phyloP scores from a whole-genome alignment of 2,329 filamentous ascomycete genomes.

The Xylariomycetidae sp. region DNA sequence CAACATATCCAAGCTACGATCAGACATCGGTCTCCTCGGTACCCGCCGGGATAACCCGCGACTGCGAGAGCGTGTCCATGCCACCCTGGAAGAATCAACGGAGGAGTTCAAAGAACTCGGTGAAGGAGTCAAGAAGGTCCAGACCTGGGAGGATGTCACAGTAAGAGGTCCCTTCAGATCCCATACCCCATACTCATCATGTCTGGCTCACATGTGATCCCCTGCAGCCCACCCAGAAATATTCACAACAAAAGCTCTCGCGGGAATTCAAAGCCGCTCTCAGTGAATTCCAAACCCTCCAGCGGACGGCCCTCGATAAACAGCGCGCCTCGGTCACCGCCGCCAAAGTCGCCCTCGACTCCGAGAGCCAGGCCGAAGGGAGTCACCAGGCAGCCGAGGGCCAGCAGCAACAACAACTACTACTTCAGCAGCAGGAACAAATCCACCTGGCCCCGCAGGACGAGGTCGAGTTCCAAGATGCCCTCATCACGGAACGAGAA shows the following conservation, averaged over 20 bases:
- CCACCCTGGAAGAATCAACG: conserved; percentile 79
- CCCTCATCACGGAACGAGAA: conserved; percentile 91
- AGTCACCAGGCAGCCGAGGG: conserved; percentile 17
- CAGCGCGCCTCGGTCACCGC: conserved; percentile 82
- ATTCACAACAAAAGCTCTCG: conserved; percentile 91
- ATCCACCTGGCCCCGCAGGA: conserved; percentile 81
- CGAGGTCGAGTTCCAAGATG: conserved; percentile 97
- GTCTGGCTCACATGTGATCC: conserved; percentile 6
- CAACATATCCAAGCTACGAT: conserved; percentile 79
- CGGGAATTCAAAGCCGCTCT: conserved; percentile 88
- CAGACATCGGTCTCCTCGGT: conserved; percentile 80
- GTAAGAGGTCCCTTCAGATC: too few species aligned
- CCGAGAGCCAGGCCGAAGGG: conserved; percentile 31
- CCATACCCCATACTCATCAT: neutral
- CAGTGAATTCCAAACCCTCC: conserved; percentile 87
- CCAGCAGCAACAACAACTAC: conserved; percentile 49
- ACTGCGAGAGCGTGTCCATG: conserved; percentile 84
- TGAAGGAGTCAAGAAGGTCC: conserved; percentile 88
- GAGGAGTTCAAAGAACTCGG: conserved; percentile 86
- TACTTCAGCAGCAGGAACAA: conserved; percentile 66
- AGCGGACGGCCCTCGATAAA: conserved; percentile 85
- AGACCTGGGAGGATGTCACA: conserved; percentile 79
- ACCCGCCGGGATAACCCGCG: conserved; percentile 89
- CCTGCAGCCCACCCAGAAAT: conserved; percentile 82
- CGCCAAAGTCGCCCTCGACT: conserved; percentile 73